These are phyloP conservation scores for Urochloa ruziziensis DNA, from an alignment of 176 grass and related monocot genomes.

Conservation along the genomic window DNA sequence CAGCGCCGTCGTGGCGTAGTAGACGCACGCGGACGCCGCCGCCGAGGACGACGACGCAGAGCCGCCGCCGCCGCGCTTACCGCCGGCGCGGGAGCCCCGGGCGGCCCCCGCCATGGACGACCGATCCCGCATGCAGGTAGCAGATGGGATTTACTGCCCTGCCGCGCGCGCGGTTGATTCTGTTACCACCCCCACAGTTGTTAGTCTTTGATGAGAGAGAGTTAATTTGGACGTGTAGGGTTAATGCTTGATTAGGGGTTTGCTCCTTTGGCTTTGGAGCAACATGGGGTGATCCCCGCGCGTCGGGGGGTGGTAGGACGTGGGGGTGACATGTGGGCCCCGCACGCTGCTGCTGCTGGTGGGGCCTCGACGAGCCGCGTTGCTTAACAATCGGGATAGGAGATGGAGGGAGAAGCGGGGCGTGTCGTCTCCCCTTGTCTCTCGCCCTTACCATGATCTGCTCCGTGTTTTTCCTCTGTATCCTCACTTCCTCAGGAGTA, in stretches of 20 bases:
- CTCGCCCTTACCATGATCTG: background rate
- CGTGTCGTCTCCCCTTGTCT: background rate
- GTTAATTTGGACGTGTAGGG: background rate
- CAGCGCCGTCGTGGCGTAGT: conserved; percentile 74
- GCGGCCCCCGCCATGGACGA: conserved; percentile 43
- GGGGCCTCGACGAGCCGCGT: background rate
- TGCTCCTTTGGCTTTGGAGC: background rate
- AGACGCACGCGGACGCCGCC: conserved; percentile 52
- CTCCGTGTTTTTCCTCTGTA: background rate
- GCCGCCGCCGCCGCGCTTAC: conserved; percentile 53
- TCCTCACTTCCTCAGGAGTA: background rate
- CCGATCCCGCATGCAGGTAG: conserved; percentile 31
- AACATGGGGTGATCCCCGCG: conserved; percentile 38
- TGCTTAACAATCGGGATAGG: background rate
- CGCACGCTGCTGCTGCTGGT: background rate
- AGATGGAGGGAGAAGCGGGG: background rate
- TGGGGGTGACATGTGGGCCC: conserved; percentile 24
- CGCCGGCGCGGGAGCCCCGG: conserved; percentile 40
- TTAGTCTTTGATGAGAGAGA: too few relatives aligned
- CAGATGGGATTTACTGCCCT: background rate
- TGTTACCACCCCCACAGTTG: background rate
- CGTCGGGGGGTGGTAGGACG: background rate
- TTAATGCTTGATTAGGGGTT: background rate
- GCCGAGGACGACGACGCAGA: conserved; percentile 34
- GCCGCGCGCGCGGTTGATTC: background rate